Evolutionary conservation across 1,139 yeast species (phyloP), one percentile per base, ranked within the genome.

Genomic region (Blastobotrys illinoisensis): DNA sequence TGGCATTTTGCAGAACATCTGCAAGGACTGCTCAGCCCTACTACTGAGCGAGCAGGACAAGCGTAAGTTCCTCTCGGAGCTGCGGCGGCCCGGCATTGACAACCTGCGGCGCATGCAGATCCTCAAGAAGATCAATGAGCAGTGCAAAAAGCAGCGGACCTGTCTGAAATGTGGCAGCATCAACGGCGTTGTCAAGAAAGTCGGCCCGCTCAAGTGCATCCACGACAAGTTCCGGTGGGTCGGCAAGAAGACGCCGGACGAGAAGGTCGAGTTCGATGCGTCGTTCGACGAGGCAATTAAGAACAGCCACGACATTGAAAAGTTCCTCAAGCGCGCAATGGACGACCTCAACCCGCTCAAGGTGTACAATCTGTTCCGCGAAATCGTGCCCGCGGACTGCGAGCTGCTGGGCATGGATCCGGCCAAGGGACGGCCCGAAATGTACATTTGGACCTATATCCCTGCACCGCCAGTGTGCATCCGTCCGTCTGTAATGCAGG

Each of bases 401-500:
- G 98, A 91, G 69, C 77, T 95, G 40, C 74, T 95, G 45, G 99
- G 99, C 51, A 83, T 95, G 60, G 95, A 93, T 68, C 82, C 97
- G 1, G 78, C 88, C 3, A 79, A 83, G 61, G 97, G 98, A 45
- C 79, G 99, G 61, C 99, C 99, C 1, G 99, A 93, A 71, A 89
- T 87, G 81, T 93, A 91, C 70, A 82, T 95, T 48, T 95, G 99
- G 99, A 80, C 96, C 65, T 95, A 91, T 69, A 78, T 95, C 54
- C 99, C 99, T 0, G 99, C 98, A 0, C 99, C 99, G 0, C 99
- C 99, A 0, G 97, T 95, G 20, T 95, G 99, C 77, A 93, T 95
- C 55, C 82, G 99, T 64, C 99, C 99, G 1, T 91, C 98, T 5
- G 98, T 95, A 40, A 89, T 89, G 90, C 95, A 89, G 68, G 96